These are phyloP conservation scores for Monosporozyma siamensis DNA, from an alignment of 805 yeast species.

Conservation along the genomic window DNA sequence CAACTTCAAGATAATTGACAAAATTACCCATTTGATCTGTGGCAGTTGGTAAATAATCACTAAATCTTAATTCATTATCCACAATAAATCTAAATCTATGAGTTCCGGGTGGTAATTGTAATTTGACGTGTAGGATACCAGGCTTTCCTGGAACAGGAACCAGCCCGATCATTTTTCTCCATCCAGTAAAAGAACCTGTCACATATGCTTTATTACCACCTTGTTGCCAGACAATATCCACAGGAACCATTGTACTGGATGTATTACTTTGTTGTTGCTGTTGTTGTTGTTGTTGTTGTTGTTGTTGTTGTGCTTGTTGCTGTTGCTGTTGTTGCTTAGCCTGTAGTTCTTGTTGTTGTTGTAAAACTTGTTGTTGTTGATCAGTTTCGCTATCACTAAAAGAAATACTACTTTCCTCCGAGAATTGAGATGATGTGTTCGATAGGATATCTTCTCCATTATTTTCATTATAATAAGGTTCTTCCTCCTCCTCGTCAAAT, in stretches of 20 bases:
- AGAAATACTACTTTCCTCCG: background rate
- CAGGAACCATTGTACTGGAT: conserved; percentile 30
- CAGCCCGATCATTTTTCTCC: conserved; percentile 95
- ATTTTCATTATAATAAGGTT: conserved; percentile 34
- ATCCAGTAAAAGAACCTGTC: conserved; percentile 95
- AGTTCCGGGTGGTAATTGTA: conserved; percentile 81
- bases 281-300: conserved; percentile 4
- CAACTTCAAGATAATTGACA: conserved; percentile 80
- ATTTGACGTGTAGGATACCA: conserved; percentile 47
- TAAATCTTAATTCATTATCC: conserved; percentile 83
- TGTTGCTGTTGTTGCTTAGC: conserved; percentile 5
- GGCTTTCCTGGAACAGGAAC: conserved; percentile 33
- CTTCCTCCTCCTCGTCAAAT: conserved; percentile 52
- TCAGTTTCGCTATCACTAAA: conserved; percentile 16
- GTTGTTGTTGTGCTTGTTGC: conserved; percentile 5
- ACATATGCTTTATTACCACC: conserved; percentile 96
- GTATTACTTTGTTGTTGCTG: conserved; percentile 5
- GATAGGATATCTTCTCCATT: conserved; percentile 8
- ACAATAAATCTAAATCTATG: conserved; percentile 90
- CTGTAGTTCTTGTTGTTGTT: conserved; percentile 5
- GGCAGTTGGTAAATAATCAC: conserved; percentile 88
- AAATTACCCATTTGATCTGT: conserved; percentile 95
- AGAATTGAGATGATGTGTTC: conserved; percentile 5
- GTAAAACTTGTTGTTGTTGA: conserved; percentile 1
- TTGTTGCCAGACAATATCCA: conserved; percentile 84